These are phyloP conservation scores for Amanita subjunquillea DNA, from an alignment of 768 basidiomycete species.

Conservation along the genomic window DNA sequence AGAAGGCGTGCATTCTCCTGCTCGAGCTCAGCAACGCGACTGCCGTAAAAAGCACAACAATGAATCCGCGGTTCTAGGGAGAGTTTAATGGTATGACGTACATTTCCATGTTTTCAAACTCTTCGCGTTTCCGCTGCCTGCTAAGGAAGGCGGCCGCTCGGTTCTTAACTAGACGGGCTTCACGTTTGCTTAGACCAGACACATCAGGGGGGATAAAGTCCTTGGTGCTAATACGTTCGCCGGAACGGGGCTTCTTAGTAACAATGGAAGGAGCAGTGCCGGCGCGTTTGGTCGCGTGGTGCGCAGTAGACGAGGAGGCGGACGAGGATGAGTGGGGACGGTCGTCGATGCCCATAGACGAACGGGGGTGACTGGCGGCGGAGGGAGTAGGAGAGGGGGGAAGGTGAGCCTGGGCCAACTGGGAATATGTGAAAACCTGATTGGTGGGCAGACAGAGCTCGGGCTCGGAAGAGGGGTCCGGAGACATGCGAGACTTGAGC, in stretches of 20 bases:
- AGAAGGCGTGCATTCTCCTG: constrained; percentile 73
- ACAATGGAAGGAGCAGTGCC: constrained; percentile 29
- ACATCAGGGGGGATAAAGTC: constrained; percentile 88
- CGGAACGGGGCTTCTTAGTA: constrained; percentile 34
- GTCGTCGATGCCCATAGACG: not conserved
- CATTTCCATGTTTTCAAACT: constrained; percentile 88
- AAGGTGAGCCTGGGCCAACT: constrained; percentile 16
- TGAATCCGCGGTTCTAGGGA: constrained; percentile 9
- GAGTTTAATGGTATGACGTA: constrained; percentile 32
- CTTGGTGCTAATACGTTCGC: constrained; percentile 52
- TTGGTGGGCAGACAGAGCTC: constrained; percentile 58
- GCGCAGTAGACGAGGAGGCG: constrained; percentile 10
- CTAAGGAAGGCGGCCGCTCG: constrained; percentile 87
- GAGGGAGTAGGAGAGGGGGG: constrained; percentile 24
- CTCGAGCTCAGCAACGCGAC: constrained; percentile 77
- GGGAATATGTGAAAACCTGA: constrained; percentile 60
- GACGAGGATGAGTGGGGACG: constrained; percentile 16
- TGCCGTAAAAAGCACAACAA: constrained; percentile 21
- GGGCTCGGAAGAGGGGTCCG: constrained; percentile 30
- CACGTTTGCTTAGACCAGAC: constrained; percentile 79
- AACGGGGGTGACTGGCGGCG: not conserved
- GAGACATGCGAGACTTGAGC: constrained; percentile 41
- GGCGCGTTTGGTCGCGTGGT: constrained; percentile 27
- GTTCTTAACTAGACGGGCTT: constrained; percentile 88
- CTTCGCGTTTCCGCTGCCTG: constrained; percentile 85